phyloP scores from a whole-genome alignment of 495 filamentous ascomycete species.

The Bacidia rubella region DNA sequence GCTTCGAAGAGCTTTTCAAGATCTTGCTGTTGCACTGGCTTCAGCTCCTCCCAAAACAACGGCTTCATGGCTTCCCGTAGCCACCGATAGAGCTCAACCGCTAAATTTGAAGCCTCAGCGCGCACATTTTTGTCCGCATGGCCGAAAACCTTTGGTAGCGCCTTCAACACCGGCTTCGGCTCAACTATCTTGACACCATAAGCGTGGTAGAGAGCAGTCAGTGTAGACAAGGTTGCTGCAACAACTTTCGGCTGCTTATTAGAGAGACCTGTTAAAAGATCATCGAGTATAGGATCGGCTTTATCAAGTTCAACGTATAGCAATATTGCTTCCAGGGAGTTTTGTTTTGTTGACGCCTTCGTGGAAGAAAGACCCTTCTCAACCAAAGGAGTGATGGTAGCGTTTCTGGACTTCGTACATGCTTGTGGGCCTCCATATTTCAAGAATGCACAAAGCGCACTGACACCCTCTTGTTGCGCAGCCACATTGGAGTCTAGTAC shows the following conservation, averaged over 20 bases:
- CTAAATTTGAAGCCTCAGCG: slow-evolving; percentile 80
- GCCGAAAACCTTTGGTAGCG: slow-evolving; percentile 78
- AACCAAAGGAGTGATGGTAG: slow-evolving; percentile 61
- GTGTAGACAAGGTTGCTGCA: slow-evolving; percentile 64
- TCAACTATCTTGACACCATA: slow-evolving; percentile 95
- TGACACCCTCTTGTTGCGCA: slow-evolving; percentile 85
- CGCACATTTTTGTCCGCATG: slow-evolving; percentile 98
- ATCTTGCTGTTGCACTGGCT: slow-evolving; percentile 89
- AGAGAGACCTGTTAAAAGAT: slow-evolving; percentile 69
- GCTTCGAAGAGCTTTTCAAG: slow-evolving; percentile 88
- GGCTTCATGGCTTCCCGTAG: slow-evolving; percentile 96
- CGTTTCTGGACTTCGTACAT: slow-evolving; percentile 63
- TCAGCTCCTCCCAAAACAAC: slow-evolving; percentile 91
- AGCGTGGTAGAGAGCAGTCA: slow-evolving; percentile 75
- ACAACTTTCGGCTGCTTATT: slow-evolving; percentile 94
- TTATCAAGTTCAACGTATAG: slow-evolving; percentile 85
- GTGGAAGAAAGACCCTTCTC: slow-evolving; percentile 88
- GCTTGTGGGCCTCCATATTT: slow-evolving; percentile 71
- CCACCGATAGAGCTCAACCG: slow-evolving; percentile 95
- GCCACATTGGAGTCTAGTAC: slow-evolving; percentile 95
- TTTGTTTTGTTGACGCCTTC: slow-evolving; percentile 75
- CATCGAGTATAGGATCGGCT: slow-evolving; percentile 75
- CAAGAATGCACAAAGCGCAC: slow-evolving; percentile 74
- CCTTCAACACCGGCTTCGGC: slow-evolving; percentile 87
- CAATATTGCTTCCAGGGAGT: slow-evolving; percentile 72